Evolutionary conservation across 176 grass and related monocot species (phyloP), one percentile per base, ranked within the genome.

Genomic region (Bromus sterilis): DNA sequence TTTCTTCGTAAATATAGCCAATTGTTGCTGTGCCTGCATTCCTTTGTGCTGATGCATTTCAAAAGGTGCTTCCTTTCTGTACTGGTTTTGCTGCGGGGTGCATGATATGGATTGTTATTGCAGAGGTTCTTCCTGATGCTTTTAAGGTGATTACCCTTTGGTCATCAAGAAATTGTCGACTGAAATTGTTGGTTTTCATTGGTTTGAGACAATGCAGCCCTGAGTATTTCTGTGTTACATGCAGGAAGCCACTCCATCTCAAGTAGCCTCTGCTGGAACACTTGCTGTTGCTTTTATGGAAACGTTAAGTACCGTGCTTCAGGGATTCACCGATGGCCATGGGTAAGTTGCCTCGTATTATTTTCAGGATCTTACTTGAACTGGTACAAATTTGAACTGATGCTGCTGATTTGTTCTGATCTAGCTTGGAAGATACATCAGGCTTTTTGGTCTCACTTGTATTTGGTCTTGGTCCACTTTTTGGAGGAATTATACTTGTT

Each of bases 91-190:
- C 95, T 72, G 95, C 95, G 57, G 95, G 95, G 76, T 98, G 95
- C 78, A 98, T 98, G 95, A 82, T 98, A 77, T 98, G 95, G 95
- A 98, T 98, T 85, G 95, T 98, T 53, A 92, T 98, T 87, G 95
- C 95, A 7, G 95, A 98, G 81, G 95, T 98, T 85, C 90, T 98
- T 81, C 95, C 95, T 78, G 95, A 98, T 87, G 95, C 95, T 56
- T 98, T 94, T 83, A 98, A 98, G 92, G 95, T 91, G 76, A 89
- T 8, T 84, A 34, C 18, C 67, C 7, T 71, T 12, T 28, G 11
- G n/a, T 79, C 9, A 37, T 41, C 20, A 72, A n/a, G 28, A 67
- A 84, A 49, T 16, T 74, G 12, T 62, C 21, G 68, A 34, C 21
- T 78, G 53, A 68, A 79, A 2, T 39, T 76, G 15, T 9, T 71